A percentile compares a stretch with the other conserved stretches of the same genome.
These are phyloP conservation scores for Xylaria sp. DNA, from an alignment of 2,329 filamentous ascomycete genomes.

Conservation along the genomic window DNA sequence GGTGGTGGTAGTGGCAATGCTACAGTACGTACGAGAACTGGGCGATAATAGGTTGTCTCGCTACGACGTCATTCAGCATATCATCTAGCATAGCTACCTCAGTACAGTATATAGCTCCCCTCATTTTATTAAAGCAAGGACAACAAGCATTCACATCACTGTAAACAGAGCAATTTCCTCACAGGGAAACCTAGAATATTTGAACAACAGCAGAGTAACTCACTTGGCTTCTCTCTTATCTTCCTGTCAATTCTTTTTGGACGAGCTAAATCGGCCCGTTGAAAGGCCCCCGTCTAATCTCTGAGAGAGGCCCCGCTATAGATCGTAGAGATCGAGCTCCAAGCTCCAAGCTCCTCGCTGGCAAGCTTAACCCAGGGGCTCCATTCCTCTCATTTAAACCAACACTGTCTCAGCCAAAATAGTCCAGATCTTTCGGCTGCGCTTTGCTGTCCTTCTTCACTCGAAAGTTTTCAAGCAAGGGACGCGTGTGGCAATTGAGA, in stretches of 20 bases:
- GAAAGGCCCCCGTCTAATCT: conserved; percentile 22
- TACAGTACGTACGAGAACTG: not conserved
- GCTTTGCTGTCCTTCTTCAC: conserved; percentile 8
- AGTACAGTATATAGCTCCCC: conserved; percentile 29
- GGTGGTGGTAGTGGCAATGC: not conserved
- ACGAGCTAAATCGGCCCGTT: conserved; percentile 12
- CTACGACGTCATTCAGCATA: conserved; percentile 49
- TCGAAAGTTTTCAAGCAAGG: conserved; percentile 10
- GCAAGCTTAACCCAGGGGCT: conserved; percentile 22
- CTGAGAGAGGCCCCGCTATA: conserved; percentile 29
- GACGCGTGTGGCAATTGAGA: conserved; percentile 11
- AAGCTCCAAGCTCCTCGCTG: conserved; percentile 11
- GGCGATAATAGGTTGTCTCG: conserved; percentile 34
- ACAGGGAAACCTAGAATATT: not conserved
- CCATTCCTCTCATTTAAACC: conserved; percentile 22
- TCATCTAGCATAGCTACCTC: conserved; percentile 6
- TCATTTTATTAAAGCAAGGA: conserved; percentile 24
- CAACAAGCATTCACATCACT: not conserved
- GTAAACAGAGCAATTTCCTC: not conserved
- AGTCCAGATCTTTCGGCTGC: not conserved
- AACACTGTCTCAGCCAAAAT: conserved; percentile 20
- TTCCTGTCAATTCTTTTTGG: not conserved
- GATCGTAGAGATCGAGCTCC: conserved; percentile 29
- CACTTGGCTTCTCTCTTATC: not conserved
- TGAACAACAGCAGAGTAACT: conserved; percentile 1